These are phyloP conservation scores for Helichrysum umbraculigerum DNA, from an alignment of 129 eudicot species.

Conservation along the genomic window DNA sequence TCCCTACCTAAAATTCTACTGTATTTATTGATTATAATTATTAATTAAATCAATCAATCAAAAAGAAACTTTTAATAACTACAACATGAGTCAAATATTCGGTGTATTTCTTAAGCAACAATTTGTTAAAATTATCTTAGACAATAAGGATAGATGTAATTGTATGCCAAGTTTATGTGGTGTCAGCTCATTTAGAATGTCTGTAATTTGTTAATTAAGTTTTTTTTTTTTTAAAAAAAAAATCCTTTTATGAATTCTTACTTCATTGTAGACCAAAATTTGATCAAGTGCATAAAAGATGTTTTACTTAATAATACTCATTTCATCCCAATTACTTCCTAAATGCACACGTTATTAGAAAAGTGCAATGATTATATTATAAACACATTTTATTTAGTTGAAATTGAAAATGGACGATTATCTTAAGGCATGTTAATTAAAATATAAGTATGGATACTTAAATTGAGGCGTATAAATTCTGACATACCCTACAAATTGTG, in stretches of 20 bases:
- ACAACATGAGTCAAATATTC: constrained; percentile 29
- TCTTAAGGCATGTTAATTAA: too few relatives aligned
- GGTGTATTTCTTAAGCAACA: constrained; percentile 26
- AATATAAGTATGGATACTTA: too few relatives aligned
- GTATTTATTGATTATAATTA: not conserved
- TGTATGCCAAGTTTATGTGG: not conserved
- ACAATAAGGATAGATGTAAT: not conserved
- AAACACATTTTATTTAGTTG: too few relatives aligned
- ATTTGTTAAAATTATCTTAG: not conserved
- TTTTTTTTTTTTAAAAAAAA: not conserved
- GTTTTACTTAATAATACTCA: too few relatives aligned
- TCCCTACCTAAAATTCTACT: constrained; percentile 13
- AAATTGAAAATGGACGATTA: too few relatives aligned
- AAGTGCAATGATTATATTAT: too few relatives aligned
- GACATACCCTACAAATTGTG: too few relatives aligned
- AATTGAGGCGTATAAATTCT: too few relatives aligned
- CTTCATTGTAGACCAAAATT: not conserved
- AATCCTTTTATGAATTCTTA: not conserved
- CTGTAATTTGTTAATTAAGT: not conserved
- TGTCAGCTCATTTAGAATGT: not conserved
- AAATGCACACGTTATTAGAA: too few relatives aligned
- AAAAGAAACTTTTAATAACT: not conserved
- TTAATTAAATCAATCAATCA: not conserved
- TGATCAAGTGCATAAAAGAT: not conserved
- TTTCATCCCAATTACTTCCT: too few relatives aligned